phyloP scores from a whole-genome alignment of 495 filamentous ascomycete species.

The Penicillium lividum region DNA sequence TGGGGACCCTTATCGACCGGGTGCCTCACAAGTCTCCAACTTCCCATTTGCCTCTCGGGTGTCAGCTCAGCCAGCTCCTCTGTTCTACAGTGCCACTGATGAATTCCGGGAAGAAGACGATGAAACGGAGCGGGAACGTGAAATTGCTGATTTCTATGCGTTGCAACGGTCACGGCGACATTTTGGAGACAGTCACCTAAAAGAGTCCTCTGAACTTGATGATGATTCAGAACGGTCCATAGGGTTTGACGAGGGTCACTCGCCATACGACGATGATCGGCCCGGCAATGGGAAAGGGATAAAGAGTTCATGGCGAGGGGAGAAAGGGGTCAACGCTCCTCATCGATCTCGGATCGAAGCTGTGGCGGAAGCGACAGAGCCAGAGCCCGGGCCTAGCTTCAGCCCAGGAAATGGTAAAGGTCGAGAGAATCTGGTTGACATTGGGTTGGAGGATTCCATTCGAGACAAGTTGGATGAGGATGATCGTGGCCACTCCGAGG shows the following conservation, averaged over 20 bases:
- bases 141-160: slow-evolving; percentile 90
- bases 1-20: slow-evolving; percentile 72
- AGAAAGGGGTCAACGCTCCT: slow-evolving; percentile 28
- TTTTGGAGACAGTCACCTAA: slow-evolving; percentile 75
- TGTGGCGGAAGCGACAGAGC: slow-evolving; percentile 34
- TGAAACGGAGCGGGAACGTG: slow-evolving; percentile 84
- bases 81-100: slow-evolving; percentile 87
- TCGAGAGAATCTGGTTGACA: slow-evolving; percentile 78
- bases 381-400: slow-evolving; percentile 32
- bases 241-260: slow-evolving; percentile 53
- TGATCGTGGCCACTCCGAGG: slow-evolving; percentile 58
- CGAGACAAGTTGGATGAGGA: slow-evolving; percentile 43
- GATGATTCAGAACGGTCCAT: slow-evolving; percentile 64
- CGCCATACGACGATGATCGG: slow-evolving; percentile 34
- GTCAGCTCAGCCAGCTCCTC: slow-evolving; percentile 71
- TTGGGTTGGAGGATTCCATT: slow-evolving; percentile 75
- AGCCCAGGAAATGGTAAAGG: slow-evolving; percentile 56
- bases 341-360: slow-evolving; percentile 29
- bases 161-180: slow-evolving; percentile 85
- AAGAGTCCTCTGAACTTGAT: slow-evolving; percentile 79
- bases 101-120: slow-evolving; percentile 88
- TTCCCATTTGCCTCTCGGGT: slow-evolving; percentile 76
- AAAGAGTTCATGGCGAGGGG: slow-evolving; percentile 56
- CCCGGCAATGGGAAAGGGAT: slow-evolving; percentile 47
- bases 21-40: slow-evolving; percentile 67